Conservation (phyloP, 2,329 filamentous ascomycete species). For the Lasiodiplodia gonubiensis region DNA sequence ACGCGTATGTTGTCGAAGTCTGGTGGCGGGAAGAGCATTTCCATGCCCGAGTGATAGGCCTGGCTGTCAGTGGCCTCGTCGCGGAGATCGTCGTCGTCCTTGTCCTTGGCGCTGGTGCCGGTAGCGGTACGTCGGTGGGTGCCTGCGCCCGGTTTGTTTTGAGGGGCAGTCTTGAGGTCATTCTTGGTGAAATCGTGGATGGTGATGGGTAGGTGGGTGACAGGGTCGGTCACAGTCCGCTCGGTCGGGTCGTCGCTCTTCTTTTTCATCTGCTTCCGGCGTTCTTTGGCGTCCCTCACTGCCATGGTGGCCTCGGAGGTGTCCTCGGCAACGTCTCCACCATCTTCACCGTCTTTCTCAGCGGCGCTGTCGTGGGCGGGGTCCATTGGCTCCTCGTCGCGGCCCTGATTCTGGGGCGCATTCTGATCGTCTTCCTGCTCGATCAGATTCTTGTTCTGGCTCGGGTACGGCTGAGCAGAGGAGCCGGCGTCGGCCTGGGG, state of each 20-base stretch:
- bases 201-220: slow-evolving; percentile 71
- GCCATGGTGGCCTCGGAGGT: slow-evolving; percentile 51
- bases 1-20: slow-evolving; percentile 52
- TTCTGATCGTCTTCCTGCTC: slow-evolving; percentile 33
- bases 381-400: slow-evolving; percentile 40
- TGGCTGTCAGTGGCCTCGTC: slow-evolving; percentile 47
- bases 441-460: slow-evolving; percentile 45
- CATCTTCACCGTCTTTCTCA: slow-evolving; percentile 32
- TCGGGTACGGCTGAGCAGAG: slow-evolving; percentile 41
- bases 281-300: slow-evolving; percentile 51
- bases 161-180: slow-evolving; percentile 58
- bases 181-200: slow-evolving; percentile 72
- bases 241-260: slow-evolving; percentile 54
- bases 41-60: slow-evolving; percentile 44
- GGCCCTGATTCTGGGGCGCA: slow-evolving; percentile 30
- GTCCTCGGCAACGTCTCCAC: slow-evolving; percentile 44
- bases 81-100: slow-evolving; percentile 46
- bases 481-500: slow-evolving; percentile 31
- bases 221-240: slow-evolving; percentile 71
- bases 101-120: slow-evolving; percentile 49
- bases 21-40: slow-evolving; percentile 61
- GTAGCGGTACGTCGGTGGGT: slow-evolving; percentile 51
- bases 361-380: slow-evolving; percentile 30
- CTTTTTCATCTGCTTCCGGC: slow-evolving; percentile 58
- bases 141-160: slow-evolving; percentile 53